Evolutionary conservation across 768 basidiomycete species (phyloP), one percentile per base, ranked within the genome.

Genomic region (Tricholoma sp.): DNA sequence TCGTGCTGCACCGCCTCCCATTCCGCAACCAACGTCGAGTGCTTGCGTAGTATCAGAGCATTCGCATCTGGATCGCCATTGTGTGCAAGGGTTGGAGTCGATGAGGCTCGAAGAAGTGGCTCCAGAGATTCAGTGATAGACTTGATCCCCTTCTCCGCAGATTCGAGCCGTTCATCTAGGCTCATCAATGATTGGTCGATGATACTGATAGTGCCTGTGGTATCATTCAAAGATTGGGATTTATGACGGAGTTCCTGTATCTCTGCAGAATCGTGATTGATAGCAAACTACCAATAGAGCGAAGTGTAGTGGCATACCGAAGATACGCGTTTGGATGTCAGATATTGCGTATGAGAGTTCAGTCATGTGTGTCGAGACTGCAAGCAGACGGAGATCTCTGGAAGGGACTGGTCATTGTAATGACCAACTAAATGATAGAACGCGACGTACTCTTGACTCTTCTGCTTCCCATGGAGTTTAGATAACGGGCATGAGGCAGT

Each of bases 191-290:
- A 88, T 62, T 88, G 82, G 68, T 94, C 92, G 59, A 94, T 92
- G 58, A 85, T 79, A 56, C 77, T 76, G 1, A 88, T 87, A 45
- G 86, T 83, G 54, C 76, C 77, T 2, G 80, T 76, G 47, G 75
- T 76, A 56, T 86, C 84, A 24, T 75, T 74, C 12, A 81, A 79
- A 11, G 83, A 78, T 61, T 90, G 87, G 16, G 88, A 86, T 64
- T 88, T 91, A 73, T 96, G 94, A 43, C 94, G 87, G 45, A 95
- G 80, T 70, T 96, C 94, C 71, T 96, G 91, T 52, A 95, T 93
- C 74, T 94, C 93, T 94, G 65, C 24, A 50, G 31, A 52, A 16
- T 41, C 27, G 37, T 54, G 41, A 58, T 60, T 29, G 59, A 59
- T 24, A 50, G 21, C n/a, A 54, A 18, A 19, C 52, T 3, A 53